Conservation (phyloP, 495 filamentous ascomycete species). For the Penicillium coffeae region DNA sequence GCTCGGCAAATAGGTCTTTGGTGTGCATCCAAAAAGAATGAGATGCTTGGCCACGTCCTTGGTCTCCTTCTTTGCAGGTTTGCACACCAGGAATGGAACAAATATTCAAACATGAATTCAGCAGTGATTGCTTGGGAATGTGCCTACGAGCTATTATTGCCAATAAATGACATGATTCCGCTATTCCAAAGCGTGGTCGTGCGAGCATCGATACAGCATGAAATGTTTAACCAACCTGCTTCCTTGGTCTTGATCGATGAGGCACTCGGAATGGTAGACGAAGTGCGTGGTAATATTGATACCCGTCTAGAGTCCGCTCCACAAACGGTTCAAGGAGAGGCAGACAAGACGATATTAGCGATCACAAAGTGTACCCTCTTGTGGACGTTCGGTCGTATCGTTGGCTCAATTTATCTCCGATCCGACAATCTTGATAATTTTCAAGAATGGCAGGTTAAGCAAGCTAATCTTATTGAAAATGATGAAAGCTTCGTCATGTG, state of each 20-base stretch:
- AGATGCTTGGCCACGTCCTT: constrained; percentile 13
- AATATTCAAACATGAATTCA: constrained; percentile 14
- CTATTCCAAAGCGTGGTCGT: constrained; percentile 15
- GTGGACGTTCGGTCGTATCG: constrained; percentile 3
- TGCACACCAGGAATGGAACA: constrained; percentile 15
- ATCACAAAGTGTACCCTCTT: constrained; percentile 7
- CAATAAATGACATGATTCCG: constrained; percentile 12
- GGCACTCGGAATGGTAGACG: constrained; percentile 11
- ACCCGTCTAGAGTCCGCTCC: constrained; percentile 1
- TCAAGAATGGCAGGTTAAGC: constrained; percentile 6
- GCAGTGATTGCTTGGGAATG: constrained; percentile 14
- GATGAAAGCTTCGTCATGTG: constrained; percentile 9
- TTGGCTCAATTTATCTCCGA: constrained; percentile 2
- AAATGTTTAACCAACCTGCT: constrained; percentile 14
- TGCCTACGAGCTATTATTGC: constrained; percentile 10
- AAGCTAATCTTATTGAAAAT: constrained; percentile 2
- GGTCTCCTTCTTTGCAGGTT: constrained; percentile 11
- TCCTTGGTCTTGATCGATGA: constrained; percentile 7
- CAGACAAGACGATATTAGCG: background rate
- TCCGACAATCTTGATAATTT: constrained; percentile 10
- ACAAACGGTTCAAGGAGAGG: background rate
- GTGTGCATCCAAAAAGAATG: constrained; percentile 16
- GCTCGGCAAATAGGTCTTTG: constrained; percentile 20
- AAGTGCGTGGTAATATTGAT: constrained; percentile 4
- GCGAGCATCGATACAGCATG: constrained; percentile 13